Base-by-base conservation (phyloP, 2,329 filamentous ascomycete genomes). In the Niveomyces coronatus region DNA sequence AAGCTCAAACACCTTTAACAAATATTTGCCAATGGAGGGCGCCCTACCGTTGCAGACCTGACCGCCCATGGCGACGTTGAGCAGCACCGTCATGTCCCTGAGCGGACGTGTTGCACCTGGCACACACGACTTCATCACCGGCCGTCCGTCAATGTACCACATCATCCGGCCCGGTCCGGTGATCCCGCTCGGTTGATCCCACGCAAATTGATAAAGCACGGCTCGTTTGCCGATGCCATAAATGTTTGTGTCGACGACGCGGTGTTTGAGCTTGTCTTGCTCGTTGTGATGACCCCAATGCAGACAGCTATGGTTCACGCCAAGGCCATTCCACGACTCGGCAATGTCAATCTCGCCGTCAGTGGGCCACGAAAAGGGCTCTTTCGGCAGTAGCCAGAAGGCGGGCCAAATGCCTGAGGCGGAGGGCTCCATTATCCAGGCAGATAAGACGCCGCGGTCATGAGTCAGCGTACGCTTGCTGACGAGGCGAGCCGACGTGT, bases 31-130 rank as follows among this genome's bases (percentile, higher is more conserved):
- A 45, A 76, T 65, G 0, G 47, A 52, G 1, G 74, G 74, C 11
- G 61, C 54, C 48, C 62, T 64, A 0, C 70, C 71, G 13, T 63
- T 54, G 45, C 71, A 76, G 5, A 77, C 73, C 42, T 71, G 75
- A 0, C 74, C 74, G 0, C 74, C 74, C 68, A 78, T 76, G 1
- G 74, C 74, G n/a, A 78, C 62, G 41, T 78, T 78, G 14, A 78
- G 62, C 42, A 77, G 53, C 8, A 78, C 56, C 14, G 64, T 65
- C 55, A 67, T 76, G 18, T 77, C 73, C 39, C 68, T 64, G 54
- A 78, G 63, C 5, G 66, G 61, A 10, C 74, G 57, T 3, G 69
- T 75, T 0, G 71, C 71, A 2, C 50, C 46, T 0, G 74, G 74
- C 17, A 74, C 68, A 3, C 53, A 47, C 0, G 63, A 71, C 54